These are phyloP conservation scores for Chaetomium cochliodes DNA, from an alignment of 495 filamentous ascomycete species.

Conservation along the genomic window DNA sequence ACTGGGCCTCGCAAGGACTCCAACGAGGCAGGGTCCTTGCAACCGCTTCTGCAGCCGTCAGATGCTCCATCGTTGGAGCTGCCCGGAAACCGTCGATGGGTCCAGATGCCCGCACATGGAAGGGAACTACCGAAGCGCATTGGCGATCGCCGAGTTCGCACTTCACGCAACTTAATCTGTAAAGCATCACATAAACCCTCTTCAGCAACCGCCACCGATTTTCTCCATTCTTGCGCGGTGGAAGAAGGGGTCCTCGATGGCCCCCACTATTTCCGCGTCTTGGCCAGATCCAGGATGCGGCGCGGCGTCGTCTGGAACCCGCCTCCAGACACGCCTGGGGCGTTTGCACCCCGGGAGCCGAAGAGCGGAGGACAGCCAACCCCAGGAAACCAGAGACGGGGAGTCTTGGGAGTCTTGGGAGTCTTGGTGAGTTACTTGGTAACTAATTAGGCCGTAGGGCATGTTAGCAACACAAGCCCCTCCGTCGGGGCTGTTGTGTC, in stretches of 20 bases:
- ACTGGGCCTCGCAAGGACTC: conserved; percentile 4
- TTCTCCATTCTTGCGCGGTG: conserved; percentile 10
- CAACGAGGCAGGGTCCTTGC: conserved; percentile 7
- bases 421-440: too few species aligned
- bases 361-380: background rate
- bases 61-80: conserved; percentile 11
- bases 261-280: conserved; percentile 10
- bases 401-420: background rate
- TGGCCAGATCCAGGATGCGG: conserved; percentile 13
- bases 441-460: too few species aligned
- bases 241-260: background rate
- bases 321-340: conserved; percentile 15
- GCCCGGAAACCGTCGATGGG: background rate
- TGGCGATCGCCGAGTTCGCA: too few species aligned
- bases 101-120: background rate
- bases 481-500: background rate
- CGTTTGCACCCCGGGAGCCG: background rate
- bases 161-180: too few species aligned
- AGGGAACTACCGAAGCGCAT: too few species aligned
- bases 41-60: background rate
- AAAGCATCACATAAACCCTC: background rate
- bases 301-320: conserved; percentile 5
- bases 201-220: background rate
- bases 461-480: background rate
- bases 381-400: background rate